Evolutionary conservation across 441 rosid species (phyloP), one percentile per base, ranked within the genome.

Genomic region (Erodium moschatum): DNA sequence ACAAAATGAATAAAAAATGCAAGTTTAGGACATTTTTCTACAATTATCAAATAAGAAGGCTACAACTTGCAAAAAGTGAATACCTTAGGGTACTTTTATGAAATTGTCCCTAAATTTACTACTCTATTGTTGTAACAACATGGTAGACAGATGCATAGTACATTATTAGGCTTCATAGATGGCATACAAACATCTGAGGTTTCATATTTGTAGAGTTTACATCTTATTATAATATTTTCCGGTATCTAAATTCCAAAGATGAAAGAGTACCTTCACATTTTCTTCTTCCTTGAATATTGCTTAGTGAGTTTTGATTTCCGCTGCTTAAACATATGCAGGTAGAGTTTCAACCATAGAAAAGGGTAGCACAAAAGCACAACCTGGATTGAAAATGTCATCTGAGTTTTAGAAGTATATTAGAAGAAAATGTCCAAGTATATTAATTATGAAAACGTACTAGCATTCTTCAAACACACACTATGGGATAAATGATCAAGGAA

Each of bases 321-420:
- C 73, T 89, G 98, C 81, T 81, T 89, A 72, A 87, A 74, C 76
- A 92, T 71, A 75, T 89, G 85, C 61, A 81, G 75, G 82, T 89
- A 90, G 66, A 90, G 93, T 66, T 82, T 88, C 72, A 86, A 69
- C 92, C 90, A 90, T 64, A 81, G 81, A 76, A 90, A 82, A 2
- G 98, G 98, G 69, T 92, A 92, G 66, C 79, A 42, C 67, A 87
- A 60, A 72, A 92, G 85, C 40, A 82, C 15, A 70, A 54, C 92
- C 98, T 90, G 86, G 46, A 35, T 9, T 52, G 63, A 42, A 77
- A 67, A 69, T 64, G 68, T 52, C 62, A 72, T 69, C 65, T 65
- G 21, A 69, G 38, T 50, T 58, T 65, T 42, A 44, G 16, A 46
- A 24, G 15, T 5, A 19, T 7, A 3, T 13, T 12, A 24, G 11